A percentile compares a stretch with the other conserved stretches of the same genome.
These are phyloP conservation scores for Acer saccharum DNA, from an alignment of 345 rosid species.

Conservation along the genomic window DNA sequence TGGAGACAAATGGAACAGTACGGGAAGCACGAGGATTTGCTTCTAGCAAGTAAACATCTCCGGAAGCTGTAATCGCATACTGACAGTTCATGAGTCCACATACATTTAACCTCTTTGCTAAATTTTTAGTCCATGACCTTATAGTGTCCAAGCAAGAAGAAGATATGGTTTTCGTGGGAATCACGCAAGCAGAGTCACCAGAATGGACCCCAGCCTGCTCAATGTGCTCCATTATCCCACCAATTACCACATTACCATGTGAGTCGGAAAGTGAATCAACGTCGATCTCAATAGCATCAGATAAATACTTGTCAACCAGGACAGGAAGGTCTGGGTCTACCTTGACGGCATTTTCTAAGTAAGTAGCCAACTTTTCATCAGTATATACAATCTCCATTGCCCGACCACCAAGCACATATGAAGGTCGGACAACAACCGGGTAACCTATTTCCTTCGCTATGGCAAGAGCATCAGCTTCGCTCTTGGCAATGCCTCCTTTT, in stretches of 20 bases:
- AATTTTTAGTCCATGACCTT: conserved; percentile 71
- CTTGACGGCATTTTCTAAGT: conserved; percentile 89
- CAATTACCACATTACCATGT: conserved; percentile 78
- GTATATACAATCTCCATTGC: conserved; percentile 94
- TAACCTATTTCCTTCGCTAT: conserved; percentile 84
- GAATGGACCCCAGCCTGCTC: conserved; percentile 99
- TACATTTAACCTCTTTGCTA: conserved; percentile 79
- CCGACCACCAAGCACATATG: conserved; percentile 94
- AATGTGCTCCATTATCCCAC: conserved; percentile 98
- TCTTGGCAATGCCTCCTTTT: conserved; percentile 96
- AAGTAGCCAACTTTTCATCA: conserved; percentile 72
- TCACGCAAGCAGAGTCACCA: conserved; percentile 94
- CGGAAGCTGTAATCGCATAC: conserved; percentile 78
- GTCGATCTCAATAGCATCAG: conserved; percentile 92
- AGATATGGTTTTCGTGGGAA: conserved; percentile 83
- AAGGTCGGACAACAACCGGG: conserved; percentile 95
- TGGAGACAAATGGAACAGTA: conserved; percentile 96
- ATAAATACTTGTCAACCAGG: conserved; percentile 80
- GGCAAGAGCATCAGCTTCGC: conserved; percentile 79
- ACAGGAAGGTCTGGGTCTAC: conserved; percentile 96
- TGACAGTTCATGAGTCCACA: conserved; percentile 99
- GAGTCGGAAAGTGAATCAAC: conserved; percentile 89
- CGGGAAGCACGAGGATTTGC: conserved; percentile 99
- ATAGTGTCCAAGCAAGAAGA: conserved; percentile 75
- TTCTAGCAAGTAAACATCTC: conserved; percentile 90